Conservation (phyloP, 257 asterid species). For the Ballota nigra region DNA sequence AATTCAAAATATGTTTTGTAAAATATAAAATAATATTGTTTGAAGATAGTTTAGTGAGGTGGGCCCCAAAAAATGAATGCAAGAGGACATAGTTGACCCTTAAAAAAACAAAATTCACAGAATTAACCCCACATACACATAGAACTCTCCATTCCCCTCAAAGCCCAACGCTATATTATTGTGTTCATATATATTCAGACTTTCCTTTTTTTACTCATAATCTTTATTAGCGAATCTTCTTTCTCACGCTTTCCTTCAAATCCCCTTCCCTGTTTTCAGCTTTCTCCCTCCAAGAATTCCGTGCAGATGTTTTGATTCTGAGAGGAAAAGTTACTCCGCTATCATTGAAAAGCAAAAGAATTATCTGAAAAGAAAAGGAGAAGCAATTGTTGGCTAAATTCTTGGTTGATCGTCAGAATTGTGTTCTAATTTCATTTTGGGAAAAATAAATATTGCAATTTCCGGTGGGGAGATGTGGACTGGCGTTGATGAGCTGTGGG, state of each 20-base stretch:
- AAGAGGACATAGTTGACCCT: not conserved
- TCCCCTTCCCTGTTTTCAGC: slow-evolving; percentile 30
- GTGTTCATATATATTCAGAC: not conserved
- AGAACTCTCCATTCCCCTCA: slow-evolving; percentile 24
- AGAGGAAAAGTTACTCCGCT: not conserved
- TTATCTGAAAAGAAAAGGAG: not conserved
- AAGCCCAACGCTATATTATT: not conserved
- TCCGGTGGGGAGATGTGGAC: slow-evolving; percentile 44
- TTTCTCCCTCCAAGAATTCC: slow-evolving; percentile 17
- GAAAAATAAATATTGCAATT: slow-evolving; percentile 7
- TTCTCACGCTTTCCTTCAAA: slow-evolving; percentile 36
- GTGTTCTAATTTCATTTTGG: slow-evolving; percentile 5
- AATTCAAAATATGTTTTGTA: too few species aligned
- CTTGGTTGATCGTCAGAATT: slow-evolving; percentile 23
- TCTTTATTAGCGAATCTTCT: slow-evolving; percentile 28
- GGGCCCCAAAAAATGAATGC: not conserved
- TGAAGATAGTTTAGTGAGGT: not conserved
- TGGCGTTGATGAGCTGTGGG: slow-evolving; percentile 39
- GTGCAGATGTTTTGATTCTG: slow-evolving; percentile 6
- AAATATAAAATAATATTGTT: too few species aligned
- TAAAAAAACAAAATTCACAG: not conserved
- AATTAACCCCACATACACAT: slow-evolving; percentile 13
- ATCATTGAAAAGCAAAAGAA: slow-evolving; percentile 10
- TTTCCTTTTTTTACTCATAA: not conserved
- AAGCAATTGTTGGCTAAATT: not conserved